phyloP scores from a whole-genome alignment of 345 rosid species.

The Rhodamnia rubescens region DNA sequence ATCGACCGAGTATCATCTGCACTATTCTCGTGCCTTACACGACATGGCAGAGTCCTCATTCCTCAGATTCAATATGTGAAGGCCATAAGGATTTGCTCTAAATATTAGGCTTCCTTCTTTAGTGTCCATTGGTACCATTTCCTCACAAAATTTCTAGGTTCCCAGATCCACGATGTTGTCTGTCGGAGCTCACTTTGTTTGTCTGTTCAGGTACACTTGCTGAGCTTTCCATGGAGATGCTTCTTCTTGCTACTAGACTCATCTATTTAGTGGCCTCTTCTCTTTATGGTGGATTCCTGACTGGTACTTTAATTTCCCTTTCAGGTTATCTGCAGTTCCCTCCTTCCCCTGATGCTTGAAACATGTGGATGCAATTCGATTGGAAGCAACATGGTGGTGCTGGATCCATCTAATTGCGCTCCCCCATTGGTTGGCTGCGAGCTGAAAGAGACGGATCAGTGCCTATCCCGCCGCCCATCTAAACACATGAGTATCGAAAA shows the following conservation, averaged over 20 bases:
- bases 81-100: not conserved
- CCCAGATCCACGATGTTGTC: not conserved
- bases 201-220: not conserved
- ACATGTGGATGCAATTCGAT: slow-evolving; percentile 10
- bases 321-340: slow-evolving; percentile 15
- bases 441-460: not conserved
- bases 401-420: not conserved
- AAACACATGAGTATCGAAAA: not conserved
- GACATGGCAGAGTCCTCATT: not conserved
- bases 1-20: not conserved
- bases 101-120: not conserved
- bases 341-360: not conserved
- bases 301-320: slow-evolving; percentile 7
- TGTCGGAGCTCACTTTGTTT: not conserved
- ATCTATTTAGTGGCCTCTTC: not conserved
- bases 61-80: not conserved
- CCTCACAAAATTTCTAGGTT: not conserved
- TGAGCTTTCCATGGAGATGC: slow-evolving; percentile 7
- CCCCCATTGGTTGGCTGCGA: slow-evolving; percentile 17
- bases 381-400: not conserved
- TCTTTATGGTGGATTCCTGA: slow-evolving; percentile 6
- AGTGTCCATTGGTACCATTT: not conserved
- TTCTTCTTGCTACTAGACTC: not conserved
- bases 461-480: not conserved
- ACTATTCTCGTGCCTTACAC: not conserved